phyloP scores from a whole-genome alignment of 2,329 filamentous ascomycete genomes.

The Dactylellina cionopaga region DNA sequence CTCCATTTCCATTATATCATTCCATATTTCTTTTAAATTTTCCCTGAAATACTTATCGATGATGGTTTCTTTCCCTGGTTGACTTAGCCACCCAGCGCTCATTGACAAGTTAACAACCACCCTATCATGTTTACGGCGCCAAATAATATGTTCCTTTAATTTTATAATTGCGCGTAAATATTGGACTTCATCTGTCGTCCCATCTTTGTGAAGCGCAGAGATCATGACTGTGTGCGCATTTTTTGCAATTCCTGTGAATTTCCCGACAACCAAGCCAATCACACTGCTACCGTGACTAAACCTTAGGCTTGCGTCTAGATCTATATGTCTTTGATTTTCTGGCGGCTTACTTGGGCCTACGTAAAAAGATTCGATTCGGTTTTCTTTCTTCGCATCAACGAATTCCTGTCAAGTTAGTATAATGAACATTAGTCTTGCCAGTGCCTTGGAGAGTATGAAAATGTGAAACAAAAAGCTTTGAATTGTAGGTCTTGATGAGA shows the following conservation, averaged over 20 bases:
- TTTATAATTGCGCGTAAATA: slow-evolving; percentile 13
- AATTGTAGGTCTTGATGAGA: not conserved
- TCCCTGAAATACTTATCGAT: not conserved
- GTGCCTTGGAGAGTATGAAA: not conserved
- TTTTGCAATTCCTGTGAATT: slow-evolving; percentile 24
- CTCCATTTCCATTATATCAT: not conserved
- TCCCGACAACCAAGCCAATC: slow-evolving; percentile 24
- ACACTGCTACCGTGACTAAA: slow-evolving; percentile 42
- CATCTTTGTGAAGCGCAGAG: slow-evolving; percentile 15
- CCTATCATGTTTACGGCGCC: not conserved
- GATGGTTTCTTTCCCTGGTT: not conserved
- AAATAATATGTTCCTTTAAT: slow-evolving; percentile 14
- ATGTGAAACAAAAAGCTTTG: not conserved
- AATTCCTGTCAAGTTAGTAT: slow-evolving; percentile 26
- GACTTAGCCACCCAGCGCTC: slow-evolving; percentile 21
- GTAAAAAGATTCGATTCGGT: not conserved
- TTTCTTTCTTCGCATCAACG: not conserved
- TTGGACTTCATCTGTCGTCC: not conserved
- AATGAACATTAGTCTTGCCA: too few relatives aligned
- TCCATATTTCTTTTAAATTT: slow-evolving; percentile 6
- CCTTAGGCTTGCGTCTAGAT: slow-evolving; percentile 20
- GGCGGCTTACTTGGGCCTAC: slow-evolving; percentile 6
- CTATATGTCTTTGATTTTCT: not conserved
- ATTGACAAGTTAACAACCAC: slow-evolving; percentile 36
- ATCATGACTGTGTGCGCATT: slow-evolving; percentile 14